These are phyloP conservation scores for Paracamarosporium sp. DNA, from an alignment of 2,329 filamentous ascomycete genomes.

Conservation along the genomic window DNA sequence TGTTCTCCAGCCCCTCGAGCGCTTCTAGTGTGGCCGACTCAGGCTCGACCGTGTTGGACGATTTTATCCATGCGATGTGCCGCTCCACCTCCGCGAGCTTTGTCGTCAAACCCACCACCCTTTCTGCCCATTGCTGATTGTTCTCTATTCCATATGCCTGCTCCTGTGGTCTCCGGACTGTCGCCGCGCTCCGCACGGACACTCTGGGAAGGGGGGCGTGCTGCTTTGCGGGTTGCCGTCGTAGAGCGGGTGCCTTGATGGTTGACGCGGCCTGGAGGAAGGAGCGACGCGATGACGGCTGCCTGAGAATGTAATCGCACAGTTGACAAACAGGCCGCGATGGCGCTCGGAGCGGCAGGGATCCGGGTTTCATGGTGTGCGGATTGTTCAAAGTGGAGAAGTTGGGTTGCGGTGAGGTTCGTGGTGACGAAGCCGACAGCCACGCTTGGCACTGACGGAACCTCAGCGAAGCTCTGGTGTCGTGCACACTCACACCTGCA, in stretches of 20 bases:
- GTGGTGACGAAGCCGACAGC: slow-evolving; percentile 26
- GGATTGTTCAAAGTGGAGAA: slow-evolving; percentile 4
- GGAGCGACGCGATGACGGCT: slow-evolving; percentile 35
- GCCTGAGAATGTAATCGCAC: slow-evolving; percentile 40
- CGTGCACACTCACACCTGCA: not conserved
- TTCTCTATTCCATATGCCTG: slow-evolving; percentile 19
- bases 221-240: slow-evolving; percentile 26
- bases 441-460: slow-evolving; percentile 13
- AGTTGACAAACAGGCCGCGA: slow-evolving; percentile 42
- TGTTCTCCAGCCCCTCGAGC: slow-evolving; percentile 28
- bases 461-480: slow-evolving; percentile 11
- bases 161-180: slow-evolving; percentile 21
- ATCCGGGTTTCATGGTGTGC: slow-evolving; percentile 36
- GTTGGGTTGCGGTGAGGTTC: slow-evolving; percentile 18
- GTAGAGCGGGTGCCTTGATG: slow-evolving; percentile 32
- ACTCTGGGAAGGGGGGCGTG: slow-evolving; percentile 23
- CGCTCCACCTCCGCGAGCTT: slow-evolving; percentile 34
- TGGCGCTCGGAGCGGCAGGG: slow-evolving; percentile 32
- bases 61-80: slow-evolving; percentile 31
- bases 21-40: slow-evolving; percentile 28
- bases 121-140: slow-evolving; percentile 22
- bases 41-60: slow-evolving; percentile 34
- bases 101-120: slow-evolving; percentile 25
- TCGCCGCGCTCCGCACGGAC: slow-evolving; percentile 27
- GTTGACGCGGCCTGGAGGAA: slow-evolving; percentile 33